These are phyloP conservation scores for Suillus subalutaceus DNA, from an alignment of 768 basidiomycete genomes.

Conservation along the genomic window DNA sequence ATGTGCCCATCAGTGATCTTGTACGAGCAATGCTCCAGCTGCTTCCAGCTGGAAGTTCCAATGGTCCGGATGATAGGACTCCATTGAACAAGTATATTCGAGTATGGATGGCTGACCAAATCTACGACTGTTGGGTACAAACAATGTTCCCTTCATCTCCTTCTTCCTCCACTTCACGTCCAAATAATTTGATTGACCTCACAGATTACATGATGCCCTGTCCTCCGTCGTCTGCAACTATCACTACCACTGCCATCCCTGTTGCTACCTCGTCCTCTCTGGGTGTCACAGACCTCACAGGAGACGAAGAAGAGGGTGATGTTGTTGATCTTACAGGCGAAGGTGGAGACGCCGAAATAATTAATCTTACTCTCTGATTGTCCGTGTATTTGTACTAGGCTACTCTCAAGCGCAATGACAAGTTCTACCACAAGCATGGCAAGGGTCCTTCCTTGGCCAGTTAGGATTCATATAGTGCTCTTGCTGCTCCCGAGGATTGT, in stretches of 20 bases:
- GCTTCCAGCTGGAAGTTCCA: not conserved
- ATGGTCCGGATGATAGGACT: not conserved
- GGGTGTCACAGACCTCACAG: not conserved
- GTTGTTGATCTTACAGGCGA: no score
- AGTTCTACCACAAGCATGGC: constrained; percentile 33
- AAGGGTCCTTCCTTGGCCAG: constrained; percentile 23
- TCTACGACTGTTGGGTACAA: not conserved
- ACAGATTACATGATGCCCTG: no score
- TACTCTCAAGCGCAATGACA: constrained; percentile 31
- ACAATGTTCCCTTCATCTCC: not conserved
- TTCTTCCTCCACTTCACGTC: no score
- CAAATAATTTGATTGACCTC: no score
- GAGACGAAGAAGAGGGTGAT: not conserved
- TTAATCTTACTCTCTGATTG: not conserved
- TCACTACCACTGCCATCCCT: no score
- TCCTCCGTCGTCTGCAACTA: no score
- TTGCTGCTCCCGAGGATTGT: constrained; percentile 31
- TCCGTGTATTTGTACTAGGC: not conserved
- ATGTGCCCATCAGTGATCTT: not conserved
- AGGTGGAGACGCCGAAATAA: not conserved
- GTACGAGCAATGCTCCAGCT: not conserved
- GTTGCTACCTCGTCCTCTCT: not conserved
- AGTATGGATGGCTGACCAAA: not conserved
- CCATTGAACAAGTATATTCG: not conserved
- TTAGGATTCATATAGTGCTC: constrained; percentile 42